Evolutionary conservation across 2,329 filamentous ascomycete species (phyloP).

Genomic region (Colletotrichum tropicicola): DNA sequence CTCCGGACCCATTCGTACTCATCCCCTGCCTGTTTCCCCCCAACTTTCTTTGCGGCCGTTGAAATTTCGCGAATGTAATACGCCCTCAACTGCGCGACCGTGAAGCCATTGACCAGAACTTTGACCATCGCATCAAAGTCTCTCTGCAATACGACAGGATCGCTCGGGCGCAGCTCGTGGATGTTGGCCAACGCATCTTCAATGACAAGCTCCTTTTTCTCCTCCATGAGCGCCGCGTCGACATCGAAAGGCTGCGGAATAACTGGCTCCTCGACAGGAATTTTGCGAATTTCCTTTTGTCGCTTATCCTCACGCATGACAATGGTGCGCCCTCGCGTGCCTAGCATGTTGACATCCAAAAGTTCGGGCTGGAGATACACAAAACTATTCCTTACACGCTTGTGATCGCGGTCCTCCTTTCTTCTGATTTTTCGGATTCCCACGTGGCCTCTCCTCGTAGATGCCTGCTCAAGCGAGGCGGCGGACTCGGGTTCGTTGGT

Average conservation of each 20-base stretch:
- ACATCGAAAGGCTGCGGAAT: conserved; percentile 36
- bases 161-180: conserved; percentile 55
- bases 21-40: conserved; percentile 14
- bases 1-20: conserved; percentile 52
- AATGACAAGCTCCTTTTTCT: conserved; percentile 35
- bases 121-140: conserved; percentile 53
- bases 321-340: conserved; percentile 53
- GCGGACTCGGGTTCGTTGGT: neutral
- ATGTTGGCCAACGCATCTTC: conserved; percentile 56
- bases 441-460: neutral
- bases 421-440: neutral
- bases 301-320: conserved; percentile 50
- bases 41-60: neutral
- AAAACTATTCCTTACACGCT: neutral
- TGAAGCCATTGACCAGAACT: conserved; percentile 55
- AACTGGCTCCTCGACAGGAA: conserved; percentile 10
- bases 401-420: neutral
- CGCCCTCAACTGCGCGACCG: conserved; percentile 50
- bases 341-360: conserved; percentile 44
- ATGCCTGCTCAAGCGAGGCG: neutral
- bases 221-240: conserved; percentile 39
- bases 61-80: conserved; percentile 45
- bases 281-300: conserved; percentile 11
- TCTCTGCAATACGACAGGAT: conserved; percentile 45
- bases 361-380: conserved; percentile 18